Base-by-base conservation (phyloP, 2,329 filamentous ascomycete species). In the Ophiocordyceps unilateralis region DNA sequence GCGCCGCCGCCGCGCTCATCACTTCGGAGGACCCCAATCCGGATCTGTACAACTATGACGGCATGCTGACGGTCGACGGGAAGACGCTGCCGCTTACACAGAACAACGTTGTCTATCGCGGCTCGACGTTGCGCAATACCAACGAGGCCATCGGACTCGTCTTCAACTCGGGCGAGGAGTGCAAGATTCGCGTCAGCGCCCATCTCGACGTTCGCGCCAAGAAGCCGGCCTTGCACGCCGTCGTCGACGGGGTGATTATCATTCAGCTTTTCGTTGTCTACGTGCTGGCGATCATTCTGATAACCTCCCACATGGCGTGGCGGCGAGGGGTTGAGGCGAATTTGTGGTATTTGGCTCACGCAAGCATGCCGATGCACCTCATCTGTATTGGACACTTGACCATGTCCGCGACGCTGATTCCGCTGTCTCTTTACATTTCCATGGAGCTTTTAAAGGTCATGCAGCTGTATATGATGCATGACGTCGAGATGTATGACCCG, bases 381-480 rank as follows among this genome's bases (percentile, higher is more conserved):
- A 86, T 93, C 46, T 80, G 95, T 49, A 80, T 89, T 22, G 87
- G 84, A 0, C 95, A 87, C 57, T 77, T 93, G 50, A 94, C 95
- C 61, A 89, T 94, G 77, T 93, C 93, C 63, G 95, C 95, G 60
- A 95, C 91, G 32, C 78, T 94, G 62, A 88, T 95, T 46, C 89
- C 89, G 0, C 72, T 96, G n/a, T 86, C 87, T 0, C 70, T 96
- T 1, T 96, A 94, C 51, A 83, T 96, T 51, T 91, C 81, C 56
- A 68, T 96, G 58, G 89, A 96, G 50, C 69, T 93, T 45, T 80
- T 91, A 58, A 93, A 91, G 58, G 68, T 93, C 8, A 81, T 72
- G 4, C 74, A 78, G 55, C 80, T 93, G 68, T 68, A 88, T 44
- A 74, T 93, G 56, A 61, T 93, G 44, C 87, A 88, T 20, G 88